These are phyloP conservation scores for Fusarium neocosmosporiellum DNA, from an alignment of 2,329 filamentous ascomycete genomes.

Conservation along the genomic window DNA sequence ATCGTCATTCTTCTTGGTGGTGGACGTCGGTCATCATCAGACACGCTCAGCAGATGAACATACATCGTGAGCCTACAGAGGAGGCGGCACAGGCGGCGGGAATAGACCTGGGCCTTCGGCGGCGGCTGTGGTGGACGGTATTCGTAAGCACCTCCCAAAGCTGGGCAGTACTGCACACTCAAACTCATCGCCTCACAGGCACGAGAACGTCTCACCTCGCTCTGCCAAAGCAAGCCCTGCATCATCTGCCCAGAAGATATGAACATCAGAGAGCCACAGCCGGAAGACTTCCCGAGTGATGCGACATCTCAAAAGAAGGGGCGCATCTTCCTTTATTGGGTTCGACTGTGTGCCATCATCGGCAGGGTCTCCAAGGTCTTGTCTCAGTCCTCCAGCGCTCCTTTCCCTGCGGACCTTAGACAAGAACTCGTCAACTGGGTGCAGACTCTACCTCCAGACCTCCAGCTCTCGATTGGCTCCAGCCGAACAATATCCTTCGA, in stretches of 20 bases:
- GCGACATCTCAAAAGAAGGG: constrained; percentile 47
- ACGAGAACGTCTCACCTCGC: constrained; percentile 47
- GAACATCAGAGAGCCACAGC: constrained; percentile 51
- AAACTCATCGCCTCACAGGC: constrained; percentile 8
- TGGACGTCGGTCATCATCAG: constrained; percentile 57
- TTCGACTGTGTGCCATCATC: constrained; percentile 53
- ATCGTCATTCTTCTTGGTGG: constrained; percentile 57
- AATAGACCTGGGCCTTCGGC: constrained; percentile 21
- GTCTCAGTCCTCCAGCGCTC: constrained; percentile 22
- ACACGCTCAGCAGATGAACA: constrained; percentile 57
- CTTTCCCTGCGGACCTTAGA: constrained; percentile 23
- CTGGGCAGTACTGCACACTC: not conserved
- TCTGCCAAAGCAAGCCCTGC: constrained; percentile 57
- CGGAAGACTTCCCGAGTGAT: constrained; percentile 52
- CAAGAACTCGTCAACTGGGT: constrained; percentile 35
- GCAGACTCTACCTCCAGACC: constrained; percentile 23
- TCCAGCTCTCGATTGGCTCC: constrained; percentile 26
- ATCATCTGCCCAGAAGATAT: constrained; percentile 57
- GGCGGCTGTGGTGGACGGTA: constrained; percentile 36
- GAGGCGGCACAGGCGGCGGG: constrained; percentile 3
- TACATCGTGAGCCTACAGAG: constrained; percentile 52
- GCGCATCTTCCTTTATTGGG: constrained; percentile 56
- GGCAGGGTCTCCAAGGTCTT: constrained; percentile 54
- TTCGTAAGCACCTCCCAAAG: constrained; percentile 24
- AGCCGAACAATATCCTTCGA: constrained; percentile 48